Conservation (phyloP, 2,329 filamentous ascomycete genomes). For the Sclerotiophoma versabilis region DNA sequence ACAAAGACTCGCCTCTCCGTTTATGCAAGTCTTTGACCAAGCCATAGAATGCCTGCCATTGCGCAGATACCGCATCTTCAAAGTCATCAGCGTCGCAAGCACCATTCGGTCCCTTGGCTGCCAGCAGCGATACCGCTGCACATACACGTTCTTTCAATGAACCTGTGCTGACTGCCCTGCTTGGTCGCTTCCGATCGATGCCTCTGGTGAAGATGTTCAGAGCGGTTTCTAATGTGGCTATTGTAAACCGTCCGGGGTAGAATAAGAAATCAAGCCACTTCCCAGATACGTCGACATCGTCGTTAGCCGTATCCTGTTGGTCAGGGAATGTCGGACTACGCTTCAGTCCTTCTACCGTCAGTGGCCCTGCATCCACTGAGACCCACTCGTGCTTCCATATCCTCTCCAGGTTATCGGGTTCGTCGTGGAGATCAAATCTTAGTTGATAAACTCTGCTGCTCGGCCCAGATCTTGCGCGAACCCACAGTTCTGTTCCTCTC, state of each 20-base stretch:
- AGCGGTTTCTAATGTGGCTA: slow-evolving; percentile 81
- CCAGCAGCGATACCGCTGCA: slow-evolving; percentile 72
- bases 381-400: slow-evolving; percentile 69
- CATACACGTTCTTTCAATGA: slow-evolving; percentile 79
- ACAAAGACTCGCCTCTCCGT: slow-evolving; percentile 80
- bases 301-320: slow-evolving; percentile 40
- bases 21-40: slow-evolving; percentile 86
- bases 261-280: slow-evolving; percentile 88
- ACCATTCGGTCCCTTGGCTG: slow-evolving; percentile 67
- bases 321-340: slow-evolving; percentile 48
- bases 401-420: slow-evolving; percentile 67
- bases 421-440: slow-evolving; percentile 72
- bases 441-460: slow-evolving; percentile 72
- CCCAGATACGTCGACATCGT: slow-evolving; percentile 65
- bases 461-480: slow-evolving; percentile 63
- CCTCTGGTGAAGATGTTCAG: slow-evolving; percentile 80
- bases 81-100: slow-evolving; percentile 80
- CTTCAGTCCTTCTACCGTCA: slow-evolving; percentile 52
- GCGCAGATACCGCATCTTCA: slow-evolving; percentile 74
- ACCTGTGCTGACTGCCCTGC: slow-evolving; percentile 48
- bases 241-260: slow-evolving; percentile 81
- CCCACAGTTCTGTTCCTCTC: slow-evolving; percentile 54
- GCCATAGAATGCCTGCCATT: slow-evolving; percentile 91
- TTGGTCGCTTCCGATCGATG: slow-evolving; percentile 43
- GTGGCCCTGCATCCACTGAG: slow-evolving; percentile 52